These are phyloP conservation scores for Penicillium samsonianum DNA, from an alignment of 495 filamentous ascomycete species.

Conservation along the genomic window DNA sequence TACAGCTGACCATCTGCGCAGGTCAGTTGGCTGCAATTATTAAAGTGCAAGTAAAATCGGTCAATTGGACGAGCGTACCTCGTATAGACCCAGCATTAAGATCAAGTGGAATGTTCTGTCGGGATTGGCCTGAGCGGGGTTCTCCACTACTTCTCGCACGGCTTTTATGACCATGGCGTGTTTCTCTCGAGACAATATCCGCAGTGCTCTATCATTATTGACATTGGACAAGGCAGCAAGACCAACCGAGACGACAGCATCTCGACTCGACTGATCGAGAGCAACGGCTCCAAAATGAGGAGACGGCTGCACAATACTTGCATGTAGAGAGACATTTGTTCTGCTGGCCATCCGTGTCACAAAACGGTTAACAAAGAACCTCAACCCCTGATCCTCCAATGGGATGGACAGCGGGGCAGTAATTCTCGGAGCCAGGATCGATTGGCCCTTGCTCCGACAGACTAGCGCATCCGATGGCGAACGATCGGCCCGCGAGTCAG, in stretches of 20 bases:
- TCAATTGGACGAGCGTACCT: constrained; percentile 17
- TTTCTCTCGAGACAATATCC: constrained; percentile 24
- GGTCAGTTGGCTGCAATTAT: not conserved
- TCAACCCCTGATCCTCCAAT: constrained; percentile 23
- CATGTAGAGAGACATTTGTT: not conserved
- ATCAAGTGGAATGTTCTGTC: constrained; percentile 20
- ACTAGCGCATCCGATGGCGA: constrained; percentile 3
- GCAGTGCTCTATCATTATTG: constrained; percentile 20
- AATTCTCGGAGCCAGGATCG: not conserved
- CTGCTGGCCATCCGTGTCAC: constrained; percentile 6
- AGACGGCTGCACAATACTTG: not conserved
- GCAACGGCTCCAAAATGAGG: constrained; percentile 8
- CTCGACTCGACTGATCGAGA: constrained; percentile 14
- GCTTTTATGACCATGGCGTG: constrained; percentile 20
- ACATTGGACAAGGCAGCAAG: constrained; percentile 31
- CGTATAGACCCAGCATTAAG: constrained; percentile 26
- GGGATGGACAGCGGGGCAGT: constrained; percentile 9
- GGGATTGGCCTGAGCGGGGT: constrained; percentile 16
- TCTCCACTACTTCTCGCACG: constrained; percentile 23
- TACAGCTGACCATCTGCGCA: constrained; percentile 28
- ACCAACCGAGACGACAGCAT: constrained; percentile 29
- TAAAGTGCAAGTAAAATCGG: not conserved
- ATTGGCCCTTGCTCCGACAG: not conserved
- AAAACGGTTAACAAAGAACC: constrained; percentile 26
- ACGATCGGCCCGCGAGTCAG: not conserved